Conservation (phyloP, 1,139 yeast species). For the Pneumocystis jirovecii region DNA sequence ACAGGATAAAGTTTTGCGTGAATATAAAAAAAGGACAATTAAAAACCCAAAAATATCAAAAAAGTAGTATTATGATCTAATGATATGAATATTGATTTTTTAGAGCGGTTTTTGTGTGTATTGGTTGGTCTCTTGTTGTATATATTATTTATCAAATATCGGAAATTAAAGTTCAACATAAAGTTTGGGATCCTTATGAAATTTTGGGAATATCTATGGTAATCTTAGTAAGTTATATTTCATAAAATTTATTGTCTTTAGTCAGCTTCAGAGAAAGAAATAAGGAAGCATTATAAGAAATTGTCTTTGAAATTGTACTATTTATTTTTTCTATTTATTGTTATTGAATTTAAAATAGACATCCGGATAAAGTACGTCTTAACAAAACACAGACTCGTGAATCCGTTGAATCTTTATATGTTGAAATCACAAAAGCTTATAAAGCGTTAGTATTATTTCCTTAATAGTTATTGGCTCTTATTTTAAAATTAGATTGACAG, state of each 20-base stretch:
- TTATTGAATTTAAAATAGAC: slow-evolving; percentile 23
- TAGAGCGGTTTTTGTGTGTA: not conserved
- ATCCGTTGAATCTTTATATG: slow-evolving; percentile 64
- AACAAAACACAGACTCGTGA: slow-evolving; percentile 47
- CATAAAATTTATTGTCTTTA: not conserved
- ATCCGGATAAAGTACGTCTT: slow-evolving; percentile 70
- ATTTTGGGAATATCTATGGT: slow-evolving; percentile 49
- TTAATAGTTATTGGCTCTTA: not conserved
- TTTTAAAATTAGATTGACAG: slow-evolving; percentile 41
- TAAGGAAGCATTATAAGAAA: slow-evolving; percentile 72
- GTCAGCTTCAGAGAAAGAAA: slow-evolving; percentile 58
- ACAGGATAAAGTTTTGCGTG: not conserved
- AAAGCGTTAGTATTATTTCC: slow-evolving; percentile 37
- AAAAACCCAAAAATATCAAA: not conserved
- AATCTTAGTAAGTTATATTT: not conserved
- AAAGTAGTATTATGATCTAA: not conserved
- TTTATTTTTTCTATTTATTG: not conserved
- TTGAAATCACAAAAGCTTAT: slow-evolving; percentile 78
- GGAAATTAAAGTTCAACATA: slow-evolving; percentile 23
- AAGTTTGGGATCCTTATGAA: slow-evolving; percentile 77
- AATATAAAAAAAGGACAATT: not conserved
- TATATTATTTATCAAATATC: slow-evolving; percentile 6
- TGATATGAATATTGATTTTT: not conserved
- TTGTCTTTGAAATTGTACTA: slow-evolving; percentile 50
- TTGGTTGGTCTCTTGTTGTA: slow-evolving; percentile 8